phyloP scores from a whole-genome alignment of 2,329 filamentous ascomycete species.

The Microcera coccophila region DNA sequence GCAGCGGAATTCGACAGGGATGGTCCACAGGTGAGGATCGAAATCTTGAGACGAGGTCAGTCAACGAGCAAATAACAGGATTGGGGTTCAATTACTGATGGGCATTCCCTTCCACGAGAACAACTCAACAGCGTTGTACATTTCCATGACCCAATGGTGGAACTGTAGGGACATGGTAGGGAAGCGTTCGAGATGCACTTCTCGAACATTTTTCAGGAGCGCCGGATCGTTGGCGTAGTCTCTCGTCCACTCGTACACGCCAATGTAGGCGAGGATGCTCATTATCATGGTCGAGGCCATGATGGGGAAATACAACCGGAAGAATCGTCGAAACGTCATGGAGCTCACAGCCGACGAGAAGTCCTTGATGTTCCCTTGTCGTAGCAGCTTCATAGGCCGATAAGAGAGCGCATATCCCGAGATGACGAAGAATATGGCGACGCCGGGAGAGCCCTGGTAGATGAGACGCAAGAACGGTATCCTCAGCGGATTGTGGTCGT shows the following conservation, averaged over 20 bases:
- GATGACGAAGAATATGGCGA: conserved; percentile 60
- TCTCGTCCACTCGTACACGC: conserved; percentile 47
- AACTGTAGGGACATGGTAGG: conserved; percentile 39
- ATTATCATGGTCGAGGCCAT: conserved; percentile 48
- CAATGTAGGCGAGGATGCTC: conserved; percentile 41
- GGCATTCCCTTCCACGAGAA: too few species aligned
- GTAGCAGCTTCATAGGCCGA: conserved; percentile 46
- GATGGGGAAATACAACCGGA: conserved; percentile 51
- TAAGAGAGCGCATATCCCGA: conserved; percentile 59
- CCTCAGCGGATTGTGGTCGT: conserved; percentile 46
- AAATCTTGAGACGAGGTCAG: conserved; percentile 36
- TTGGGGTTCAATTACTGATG: too few species aligned
- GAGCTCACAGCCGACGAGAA: conserved; percentile 46
- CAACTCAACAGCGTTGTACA: conserved; percentile 49
- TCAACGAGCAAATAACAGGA: too few species aligned
- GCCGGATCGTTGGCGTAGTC: conserved; percentile 41
- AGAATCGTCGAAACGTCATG: conserved; percentile 48
- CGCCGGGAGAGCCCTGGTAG: conserved; percentile 54
- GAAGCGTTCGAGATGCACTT: conserved; percentile 43
- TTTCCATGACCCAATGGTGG: conserved; percentile 44
- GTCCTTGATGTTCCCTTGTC: conserved; percentile 34
- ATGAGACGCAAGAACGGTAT: conserved; percentile 52
- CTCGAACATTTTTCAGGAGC: conserved; percentile 47
- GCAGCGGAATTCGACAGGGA: conserved; percentile 57
- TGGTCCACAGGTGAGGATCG: conserved; percentile 60